A percentile compares a stretch with the other conserved stretches of the same genome.
phyloP scores from a whole-genome alignment of 768 basidiomycete species.

The Calocera viscosa region DNA sequence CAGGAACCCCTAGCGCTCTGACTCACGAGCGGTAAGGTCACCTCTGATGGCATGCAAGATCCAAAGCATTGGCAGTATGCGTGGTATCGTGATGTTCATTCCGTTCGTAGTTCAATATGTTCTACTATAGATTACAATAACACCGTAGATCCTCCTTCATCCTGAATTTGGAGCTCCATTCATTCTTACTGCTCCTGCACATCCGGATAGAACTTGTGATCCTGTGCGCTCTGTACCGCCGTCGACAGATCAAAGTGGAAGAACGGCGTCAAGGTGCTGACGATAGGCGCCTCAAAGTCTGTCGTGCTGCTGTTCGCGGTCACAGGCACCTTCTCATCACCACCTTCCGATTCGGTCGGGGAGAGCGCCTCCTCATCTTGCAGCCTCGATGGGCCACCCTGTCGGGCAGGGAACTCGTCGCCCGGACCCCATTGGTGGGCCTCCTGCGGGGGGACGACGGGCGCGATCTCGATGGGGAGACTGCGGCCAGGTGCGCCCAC shows the following conservation, averaged over 20 bases:
- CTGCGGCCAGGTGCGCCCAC: constrained; percentile 38
- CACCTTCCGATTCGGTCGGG: constrained; percentile 20
- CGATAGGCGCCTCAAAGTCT: constrained; percentile 14
- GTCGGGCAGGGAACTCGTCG: constrained; percentile 18
- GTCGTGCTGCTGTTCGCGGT: constrained; percentile 3
- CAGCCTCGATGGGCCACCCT: constrained; percentile 19
- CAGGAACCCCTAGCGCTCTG: no score
- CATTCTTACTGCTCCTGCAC: no score
- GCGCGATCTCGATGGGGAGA: constrained; percentile 52
- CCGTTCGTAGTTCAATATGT: no score
- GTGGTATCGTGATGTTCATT: no score
- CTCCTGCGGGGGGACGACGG: constrained; percentile 46
- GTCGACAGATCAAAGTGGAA: constrained; percentile 80
- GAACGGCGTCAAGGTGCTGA: constrained; percentile 49
- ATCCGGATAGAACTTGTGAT: background rate
- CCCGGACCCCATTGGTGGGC: constrained; percentile 30
- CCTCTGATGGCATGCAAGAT: no score
- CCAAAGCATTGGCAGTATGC: no score
- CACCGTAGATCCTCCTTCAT: no score
- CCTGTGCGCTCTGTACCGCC: constrained; percentile 60
- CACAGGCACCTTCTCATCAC: constrained; percentile 12
- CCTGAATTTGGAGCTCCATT: no score
- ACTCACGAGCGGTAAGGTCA: no score
- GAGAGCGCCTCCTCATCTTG: background rate
- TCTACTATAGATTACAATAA: no score